Evolutionary conservation across 768 basidiomycete species (phyloP).

Genomic region (Lyophyllum atratum): DNA sequence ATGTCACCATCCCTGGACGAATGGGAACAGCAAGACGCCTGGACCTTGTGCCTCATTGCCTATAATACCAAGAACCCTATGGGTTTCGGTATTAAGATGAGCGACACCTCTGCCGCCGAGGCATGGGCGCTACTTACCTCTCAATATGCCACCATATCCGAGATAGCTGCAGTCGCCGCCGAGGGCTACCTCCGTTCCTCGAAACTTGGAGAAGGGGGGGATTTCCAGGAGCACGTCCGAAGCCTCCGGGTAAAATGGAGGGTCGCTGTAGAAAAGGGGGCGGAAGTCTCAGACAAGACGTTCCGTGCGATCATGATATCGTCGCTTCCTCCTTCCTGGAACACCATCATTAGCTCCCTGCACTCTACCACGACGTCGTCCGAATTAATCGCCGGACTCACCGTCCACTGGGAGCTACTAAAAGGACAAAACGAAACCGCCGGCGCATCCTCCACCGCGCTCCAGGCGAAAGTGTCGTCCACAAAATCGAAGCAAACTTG

Average conservation of each 20-base stretch:
- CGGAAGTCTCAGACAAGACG: no score
- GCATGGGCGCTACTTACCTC: slow-evolving; percentile 17
- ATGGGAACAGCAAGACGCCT: slow-evolving; percentile 19
- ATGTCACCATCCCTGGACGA: slow-evolving; percentile 17
- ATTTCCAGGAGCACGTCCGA: not conserved
- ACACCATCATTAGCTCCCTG: no score
- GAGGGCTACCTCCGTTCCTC: not conserved
- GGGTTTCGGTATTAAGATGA: slow-evolving; percentile 20
- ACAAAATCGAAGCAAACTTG: not conserved
- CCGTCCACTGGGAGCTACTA: no score
- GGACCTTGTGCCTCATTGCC: slow-evolving; percentile 13
- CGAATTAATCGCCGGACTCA: no score
- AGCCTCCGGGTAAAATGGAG: not conserved
- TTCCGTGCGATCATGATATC: no score
- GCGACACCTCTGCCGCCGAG: slow-evolving; percentile 19
- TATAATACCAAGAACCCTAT: slow-evolving; percentile 25
- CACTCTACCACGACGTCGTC: no score
- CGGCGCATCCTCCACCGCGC: no score
- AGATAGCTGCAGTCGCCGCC: not conserved
- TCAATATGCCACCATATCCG: slow-evolving; percentile 4
- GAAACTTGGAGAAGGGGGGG: not conserved
- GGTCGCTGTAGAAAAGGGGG: no score
- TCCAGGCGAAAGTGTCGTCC: no score
- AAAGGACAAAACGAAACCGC: no score
- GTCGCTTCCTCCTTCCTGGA: no score